Evolutionary conservation across 2,329 filamentous ascomycete species (phyloP).

Genomic region (Leptographium radiaticola): DNA sequence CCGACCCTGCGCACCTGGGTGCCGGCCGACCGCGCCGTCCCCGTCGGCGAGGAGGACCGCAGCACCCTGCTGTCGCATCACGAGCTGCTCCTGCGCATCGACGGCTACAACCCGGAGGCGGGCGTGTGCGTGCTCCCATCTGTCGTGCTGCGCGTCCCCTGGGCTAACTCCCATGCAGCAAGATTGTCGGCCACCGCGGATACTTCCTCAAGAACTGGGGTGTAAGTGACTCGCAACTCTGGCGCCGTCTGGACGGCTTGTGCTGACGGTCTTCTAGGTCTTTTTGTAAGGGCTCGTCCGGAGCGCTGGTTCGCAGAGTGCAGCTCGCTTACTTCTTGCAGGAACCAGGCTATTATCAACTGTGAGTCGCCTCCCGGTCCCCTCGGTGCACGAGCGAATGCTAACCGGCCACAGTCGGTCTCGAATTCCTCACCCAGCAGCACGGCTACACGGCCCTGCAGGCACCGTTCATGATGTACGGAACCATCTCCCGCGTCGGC

Average conservation of each 20-base stretch:
- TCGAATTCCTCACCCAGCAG: constrained; percentile 72
- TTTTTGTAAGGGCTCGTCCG: background rate
- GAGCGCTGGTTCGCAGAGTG: background rate
- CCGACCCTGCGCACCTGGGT: constrained; percentile 63
- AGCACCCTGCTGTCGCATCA: constrained; percentile 72
- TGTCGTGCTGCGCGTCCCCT: background rate
- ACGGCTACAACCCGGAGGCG: constrained; percentile 86
- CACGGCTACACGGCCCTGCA: constrained; percentile 67
- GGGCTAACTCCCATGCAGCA: constrained; percentile 22
- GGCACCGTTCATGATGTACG: constrained; percentile 78
- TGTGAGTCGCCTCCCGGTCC: constrained; percentile 24
- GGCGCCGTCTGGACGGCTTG: background rate
- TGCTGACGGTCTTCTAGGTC: constrained; percentile 2
- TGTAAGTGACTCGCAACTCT: constrained; percentile 26
- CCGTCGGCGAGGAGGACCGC: constrained; percentile 46
- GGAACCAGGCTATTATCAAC: constrained; percentile 82
- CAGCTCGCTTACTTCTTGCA: background rate
- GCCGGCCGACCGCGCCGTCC: constrained; percentile 56
- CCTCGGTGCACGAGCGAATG: background rate
- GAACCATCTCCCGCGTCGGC: too few relatives aligned
- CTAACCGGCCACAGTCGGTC: constrained; percentile 38
- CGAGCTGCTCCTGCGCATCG: constrained; percentile 76
- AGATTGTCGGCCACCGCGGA: constrained; percentile 86
- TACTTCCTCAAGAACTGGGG: constrained; percentile 89
- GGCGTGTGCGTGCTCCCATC: constrained; percentile 37